Percentiles rank a stretch among this genome's conserved stretches.
phyloP scores from a whole-genome alignment of 73 alveolate genomes.

The Halteria grandinella region DNA sequence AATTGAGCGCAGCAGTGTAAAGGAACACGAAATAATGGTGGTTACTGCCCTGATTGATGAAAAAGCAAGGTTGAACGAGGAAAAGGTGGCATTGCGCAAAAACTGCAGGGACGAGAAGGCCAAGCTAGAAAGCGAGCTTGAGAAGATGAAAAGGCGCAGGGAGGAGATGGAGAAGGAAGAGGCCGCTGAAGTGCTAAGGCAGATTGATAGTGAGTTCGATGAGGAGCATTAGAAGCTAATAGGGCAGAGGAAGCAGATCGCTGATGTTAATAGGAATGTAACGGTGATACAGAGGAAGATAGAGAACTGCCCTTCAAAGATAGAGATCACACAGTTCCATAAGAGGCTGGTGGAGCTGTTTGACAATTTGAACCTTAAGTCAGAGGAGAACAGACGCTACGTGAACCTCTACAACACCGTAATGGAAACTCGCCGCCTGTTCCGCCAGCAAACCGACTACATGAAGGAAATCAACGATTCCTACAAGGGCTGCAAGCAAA shows the following conservation, averaged over 20 bases:
- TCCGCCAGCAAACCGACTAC: slow-evolving; percentile 49
- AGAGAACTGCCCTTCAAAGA: slow-evolving; percentile 76
- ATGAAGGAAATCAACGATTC: slow-evolving; percentile 63
- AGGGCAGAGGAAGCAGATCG: slow-evolving; percentile 57
- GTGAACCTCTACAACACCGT: slow-evolving; percentile 67
- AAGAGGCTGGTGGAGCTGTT: slow-evolving; percentile 69
- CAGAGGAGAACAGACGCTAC: slow-evolving; percentile 70
- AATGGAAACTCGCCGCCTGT: slow-evolving; percentile 58
- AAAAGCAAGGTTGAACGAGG: slow-evolving; percentile 62
- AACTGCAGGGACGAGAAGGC: slow-evolving; percentile 65
- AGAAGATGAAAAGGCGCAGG: slow-evolving; percentile 46
- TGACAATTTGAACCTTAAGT: slow-evolving; percentile 64
- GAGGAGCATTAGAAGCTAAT: slow-evolving; percentile 54
- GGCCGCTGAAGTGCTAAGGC: slow-evolving; percentile 53
- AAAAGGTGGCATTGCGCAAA: slow-evolving; percentile 52
- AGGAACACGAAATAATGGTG: slow-evolving; percentile 59
- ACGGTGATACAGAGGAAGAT: slow-evolving; percentile 68
- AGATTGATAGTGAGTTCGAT: slow-evolving; percentile 64
- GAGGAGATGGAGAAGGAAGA: slow-evolving; percentile 69
- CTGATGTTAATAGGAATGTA: slow-evolving; percentile 63
- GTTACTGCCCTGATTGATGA: slow-evolving; percentile 63
- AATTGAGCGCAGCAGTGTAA: slow-evolving; percentile 13
- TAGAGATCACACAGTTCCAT: slow-evolving; percentile 74
- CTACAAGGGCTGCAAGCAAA: slow-evolving; percentile 43
- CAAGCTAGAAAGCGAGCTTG: slow-evolving; percentile 60